Conservation (phyloP, 2,329 filamentous ascomycete genomes). For the Botryosphaeria agaves region DNA sequence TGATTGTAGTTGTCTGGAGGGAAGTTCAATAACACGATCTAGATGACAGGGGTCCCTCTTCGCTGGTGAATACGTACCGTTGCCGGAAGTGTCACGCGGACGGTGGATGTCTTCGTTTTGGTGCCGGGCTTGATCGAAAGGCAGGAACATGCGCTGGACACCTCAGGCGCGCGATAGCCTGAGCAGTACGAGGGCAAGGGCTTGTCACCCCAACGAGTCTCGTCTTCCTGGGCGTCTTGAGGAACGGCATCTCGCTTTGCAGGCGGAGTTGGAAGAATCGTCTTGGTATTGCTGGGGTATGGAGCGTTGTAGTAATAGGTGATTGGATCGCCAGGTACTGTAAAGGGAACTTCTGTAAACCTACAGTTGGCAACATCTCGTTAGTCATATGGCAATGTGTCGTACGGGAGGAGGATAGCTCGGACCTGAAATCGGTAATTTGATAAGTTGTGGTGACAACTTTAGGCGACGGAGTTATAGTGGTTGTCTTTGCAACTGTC, state of each 20-base stretch:
- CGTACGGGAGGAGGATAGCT: no score
- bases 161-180: neutral
- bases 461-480: neutral
- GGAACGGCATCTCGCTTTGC: neutral
- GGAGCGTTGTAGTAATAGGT: slow-evolving; percentile 1
- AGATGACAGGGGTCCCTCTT: neutral
- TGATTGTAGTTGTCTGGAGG: neutral
- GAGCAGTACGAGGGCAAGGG: neutral
- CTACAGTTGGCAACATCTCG: no score
- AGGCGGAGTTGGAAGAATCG: neutral
- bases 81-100: neutral
- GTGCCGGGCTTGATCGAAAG: neutral
- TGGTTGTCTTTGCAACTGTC: neutral
- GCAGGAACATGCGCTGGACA: slow-evolving; percentile 1
- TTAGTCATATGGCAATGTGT: no score
- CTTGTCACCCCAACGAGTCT: neutral
- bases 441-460: neutral
- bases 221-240: neutral
- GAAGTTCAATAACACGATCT: no score
- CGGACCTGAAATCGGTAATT: neutral
- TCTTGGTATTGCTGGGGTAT: slow-evolving; percentile 1
- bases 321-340: neutral
- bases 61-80: neutral
- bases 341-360: neutral
- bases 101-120: neutral